These are phyloP conservation scores for peach (Prunus persica) DNA, from an alignment of 306 rosid species.

Conservation along the genomic window DNA sequence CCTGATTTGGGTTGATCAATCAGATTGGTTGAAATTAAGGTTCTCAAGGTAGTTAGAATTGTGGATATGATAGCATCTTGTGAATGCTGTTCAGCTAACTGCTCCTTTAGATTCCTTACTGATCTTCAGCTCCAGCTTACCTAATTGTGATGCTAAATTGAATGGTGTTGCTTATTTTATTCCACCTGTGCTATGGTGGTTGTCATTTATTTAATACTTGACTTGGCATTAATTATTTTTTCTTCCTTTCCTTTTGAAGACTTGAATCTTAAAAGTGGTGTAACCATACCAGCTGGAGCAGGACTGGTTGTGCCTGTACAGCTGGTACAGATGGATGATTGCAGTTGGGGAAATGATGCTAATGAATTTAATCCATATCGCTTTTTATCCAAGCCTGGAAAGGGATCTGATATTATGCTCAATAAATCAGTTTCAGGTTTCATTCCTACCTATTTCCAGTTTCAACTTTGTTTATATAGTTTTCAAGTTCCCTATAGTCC, in stretches of 20 bases:
- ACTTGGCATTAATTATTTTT: conserved; percentile 23
- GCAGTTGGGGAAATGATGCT: conserved; percentile 72
- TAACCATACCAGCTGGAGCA: conserved; percentile 70
- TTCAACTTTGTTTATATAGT: background rate
- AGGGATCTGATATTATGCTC: conserved; percentile 35
- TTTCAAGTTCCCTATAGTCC: background rate
- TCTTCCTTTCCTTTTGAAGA: conserved; percentile 36
- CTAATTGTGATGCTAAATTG: background rate
- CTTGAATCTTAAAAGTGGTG: conserved; percentile 53
- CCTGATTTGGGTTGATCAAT: too few relatives aligned
- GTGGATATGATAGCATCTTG: too few relatives aligned
- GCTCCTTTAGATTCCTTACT: background rate
- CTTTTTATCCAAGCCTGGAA: conserved; percentile 44
- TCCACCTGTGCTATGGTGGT: conserved; percentile 7
- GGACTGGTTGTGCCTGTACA: conserved; percentile 64
- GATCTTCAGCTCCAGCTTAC: background rate
- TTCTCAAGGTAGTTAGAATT: too few relatives aligned
- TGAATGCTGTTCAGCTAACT: background rate
- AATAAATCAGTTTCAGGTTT: conserved; percentile 32
- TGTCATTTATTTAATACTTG: background rate
- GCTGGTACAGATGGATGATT: conserved; percentile 64
- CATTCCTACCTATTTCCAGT: conserved; percentile 8
- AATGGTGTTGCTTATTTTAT: background rate
- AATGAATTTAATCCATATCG: conserved; percentile 68
- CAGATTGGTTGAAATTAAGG: too few relatives aligned